Evolutionary conservation across 2,329 filamentous ascomycete genomes (phyloP), one percentile per base, ranked within the genome.

Genomic region (Epichloe sp.): DNA sequence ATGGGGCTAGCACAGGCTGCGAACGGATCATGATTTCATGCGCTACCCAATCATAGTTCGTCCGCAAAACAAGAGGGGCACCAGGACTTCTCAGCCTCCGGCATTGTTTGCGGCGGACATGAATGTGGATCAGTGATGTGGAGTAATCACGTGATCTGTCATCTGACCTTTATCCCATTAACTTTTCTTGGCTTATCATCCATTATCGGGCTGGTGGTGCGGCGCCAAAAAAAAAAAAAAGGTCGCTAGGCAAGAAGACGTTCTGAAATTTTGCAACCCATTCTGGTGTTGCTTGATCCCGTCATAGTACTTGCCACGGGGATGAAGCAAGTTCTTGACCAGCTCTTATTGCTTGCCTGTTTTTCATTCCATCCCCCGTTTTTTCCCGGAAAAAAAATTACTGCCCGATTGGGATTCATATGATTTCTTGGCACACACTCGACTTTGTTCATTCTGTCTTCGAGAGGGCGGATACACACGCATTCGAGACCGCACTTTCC

Each of bases 201-300:
- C 47, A 46, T 44, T 37, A 26, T 26, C 23, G 23, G 23, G 23
- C 23, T 50, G 46, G 47, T 54, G 55, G 52, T 51, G 50, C 51
- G 56, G 54, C 47, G 50, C 11, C 64, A 65, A 65, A 17, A 21
- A n/a, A 15, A 44, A 21, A 35, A 21, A 21, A 38, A 64, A 65
- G 62, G 64, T 65, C 58, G 56, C 57, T 58, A 53, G 55, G n/a
- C 10, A 48, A 14, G 14, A 17, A 17, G 41, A 58, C 50, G 55
- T 57, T 52, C 52, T 64, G 63, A 66, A 66, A 65, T 61, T 66
- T 66, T 66, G 57, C 58, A 64, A 53, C 52, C 45, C 19, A 21
- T 53, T 49, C 53, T 56, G 50, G 52, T 54, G 55, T 23, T 42
- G 23, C 26, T 41, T 17, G 34, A 34, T 21, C 19, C 43, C 19